These are phyloP conservation scores for Aphanomyces cochlioides DNA, from an alignment of 352 stramenopile genomes.

Conservation along the genomic window DNA sequence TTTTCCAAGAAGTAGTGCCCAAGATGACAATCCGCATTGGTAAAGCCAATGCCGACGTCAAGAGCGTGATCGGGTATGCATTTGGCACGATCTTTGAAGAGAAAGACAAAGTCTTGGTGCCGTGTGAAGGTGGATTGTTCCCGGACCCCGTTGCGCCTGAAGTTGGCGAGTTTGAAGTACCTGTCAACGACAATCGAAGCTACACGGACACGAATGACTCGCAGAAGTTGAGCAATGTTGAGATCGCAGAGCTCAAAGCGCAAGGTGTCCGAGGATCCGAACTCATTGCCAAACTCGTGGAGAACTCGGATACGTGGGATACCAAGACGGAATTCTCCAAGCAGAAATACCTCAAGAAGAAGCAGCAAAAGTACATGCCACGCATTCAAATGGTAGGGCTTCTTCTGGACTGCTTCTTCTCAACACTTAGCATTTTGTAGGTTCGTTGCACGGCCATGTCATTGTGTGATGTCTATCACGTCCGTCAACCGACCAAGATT, in stretches of 20 bases:
- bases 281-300: slow-evolving; percentile 91
- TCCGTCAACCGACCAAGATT: slow-evolving; percentile 88
- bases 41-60: slow-evolving; percentile 71
- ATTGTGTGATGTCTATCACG: slow-evolving; percentile 84
- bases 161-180: slow-evolving; percentile 73
- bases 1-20: slow-evolving; percentile 65
- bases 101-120: slow-evolving; percentile 74
- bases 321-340: slow-evolving; percentile 95
- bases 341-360: slow-evolving; percentile 96
- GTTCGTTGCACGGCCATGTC: slow-evolving; percentile 84
- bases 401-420: slow-evolving; percentile 33
- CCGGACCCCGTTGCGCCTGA: slow-evolving; percentile 77
- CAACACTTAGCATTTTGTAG: neutral
- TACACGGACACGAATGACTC: slow-evolving; percentile 85
- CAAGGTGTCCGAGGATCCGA: slow-evolving; percentile 66
- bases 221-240: slow-evolving; percentile 64
- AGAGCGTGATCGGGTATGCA: slow-evolving; percentile 62
- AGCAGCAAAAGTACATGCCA: slow-evolving; percentile 92
- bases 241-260: slow-evolving; percentile 67
- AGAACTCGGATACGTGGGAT: slow-evolving; percentile 93
- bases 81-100: slow-evolving; percentile 82
- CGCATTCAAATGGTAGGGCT: slow-evolving; percentile 57
- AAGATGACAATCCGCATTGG: slow-evolving; percentile 61
- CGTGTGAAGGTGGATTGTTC: slow-evolving; percentile 70
- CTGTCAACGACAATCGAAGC: slow-evolving; percentile 69